These are phyloP conservation scores for Melaleuca alternifolia DNA, from an alignment of 345 rosid species.

Conservation along the genomic window DNA sequence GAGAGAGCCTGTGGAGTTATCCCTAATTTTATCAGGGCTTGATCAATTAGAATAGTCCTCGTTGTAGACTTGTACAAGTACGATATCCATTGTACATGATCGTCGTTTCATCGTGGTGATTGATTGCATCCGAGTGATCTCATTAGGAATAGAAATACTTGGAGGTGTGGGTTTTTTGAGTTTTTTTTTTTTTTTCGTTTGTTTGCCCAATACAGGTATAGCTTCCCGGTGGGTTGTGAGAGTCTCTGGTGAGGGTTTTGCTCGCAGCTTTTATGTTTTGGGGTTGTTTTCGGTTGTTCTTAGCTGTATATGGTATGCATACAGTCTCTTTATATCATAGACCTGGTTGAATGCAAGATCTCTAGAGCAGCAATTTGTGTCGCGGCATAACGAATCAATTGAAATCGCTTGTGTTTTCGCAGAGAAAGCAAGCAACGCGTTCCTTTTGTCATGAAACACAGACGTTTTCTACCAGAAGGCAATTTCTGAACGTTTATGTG, in stretches of 20 bases:
- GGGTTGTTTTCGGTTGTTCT: neutral
- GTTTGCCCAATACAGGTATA: neutral
- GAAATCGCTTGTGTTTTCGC: neutral
- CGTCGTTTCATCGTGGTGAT: neutral
- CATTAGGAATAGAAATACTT: neutral
- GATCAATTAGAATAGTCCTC: neutral
- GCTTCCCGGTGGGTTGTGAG: neutral
- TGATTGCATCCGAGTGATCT: neutral
- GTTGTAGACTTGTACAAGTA: neutral
- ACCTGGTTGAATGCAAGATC: neutral
- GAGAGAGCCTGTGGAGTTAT: constrained; percentile 62
- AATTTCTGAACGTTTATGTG: neutral
- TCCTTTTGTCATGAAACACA: neutral
- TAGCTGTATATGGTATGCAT: neutral
- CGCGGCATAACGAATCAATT: neutral
- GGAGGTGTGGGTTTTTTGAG: neutral
- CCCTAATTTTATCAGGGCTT: neutral
- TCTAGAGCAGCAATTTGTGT: neutral
- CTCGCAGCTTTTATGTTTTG: neutral
- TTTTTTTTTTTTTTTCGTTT: too few species aligned
- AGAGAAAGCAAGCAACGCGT: neutral
- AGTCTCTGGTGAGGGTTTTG: neutral
- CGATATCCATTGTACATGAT: neutral
- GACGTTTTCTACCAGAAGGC: neutral
- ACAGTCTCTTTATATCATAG: neutral